Percentiles rank a stretch among this genome's conserved stretches.
phyloP scores from a whole-genome alignment of 345 rosid genomes.

The Passiflora organensis region DNA sequence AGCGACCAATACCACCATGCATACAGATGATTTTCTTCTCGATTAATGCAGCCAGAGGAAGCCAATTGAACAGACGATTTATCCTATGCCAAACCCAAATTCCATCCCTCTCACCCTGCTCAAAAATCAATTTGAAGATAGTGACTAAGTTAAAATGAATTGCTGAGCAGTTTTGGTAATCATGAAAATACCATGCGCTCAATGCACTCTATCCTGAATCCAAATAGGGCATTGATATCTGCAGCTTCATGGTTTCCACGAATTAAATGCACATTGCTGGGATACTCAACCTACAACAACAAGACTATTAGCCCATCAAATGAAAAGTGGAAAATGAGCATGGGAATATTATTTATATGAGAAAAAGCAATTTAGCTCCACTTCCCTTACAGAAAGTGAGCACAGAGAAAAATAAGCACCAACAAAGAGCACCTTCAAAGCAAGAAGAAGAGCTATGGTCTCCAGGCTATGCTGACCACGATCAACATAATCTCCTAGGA shows the following conservation, averaged over 20 bases:
- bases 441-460: constrained; percentile 88
- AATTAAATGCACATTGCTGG: constrained; percentile 77
- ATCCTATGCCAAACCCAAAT: constrained; percentile 98
- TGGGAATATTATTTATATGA: background rate
- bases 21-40: constrained; percentile 97
- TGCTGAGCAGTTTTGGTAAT: constrained; percentile 9
- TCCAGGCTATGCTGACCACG: constrained; percentile 99
- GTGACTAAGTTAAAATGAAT: constrained; percentile 17
- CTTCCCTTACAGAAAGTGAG: background rate
- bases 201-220: constrained; percentile 93
- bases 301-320: constrained; percentile 5
- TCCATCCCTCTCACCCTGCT: constrained; percentile 97
- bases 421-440: constrained; percentile 64
- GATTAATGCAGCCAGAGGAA: constrained; percentile 90
- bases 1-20: constrained; percentile 99
- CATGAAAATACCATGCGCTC: constrained; percentile 81
- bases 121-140: constrained; percentile 21
- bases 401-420: constrained; percentile 8
- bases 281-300: constrained; percentile 78
- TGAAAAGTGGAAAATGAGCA: background rate
- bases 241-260: constrained; percentile 99
- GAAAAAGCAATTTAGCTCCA: background rate
- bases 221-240: constrained; percentile 98
- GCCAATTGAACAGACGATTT: constrained; percentile 96
- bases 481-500: constrained; percentile 98